A percentile compares a stretch with the other conserved stretches of the same genome.
Conservation (phyloP, 805 yeast genomes). For the Isabelozyma heimii region DNA sequence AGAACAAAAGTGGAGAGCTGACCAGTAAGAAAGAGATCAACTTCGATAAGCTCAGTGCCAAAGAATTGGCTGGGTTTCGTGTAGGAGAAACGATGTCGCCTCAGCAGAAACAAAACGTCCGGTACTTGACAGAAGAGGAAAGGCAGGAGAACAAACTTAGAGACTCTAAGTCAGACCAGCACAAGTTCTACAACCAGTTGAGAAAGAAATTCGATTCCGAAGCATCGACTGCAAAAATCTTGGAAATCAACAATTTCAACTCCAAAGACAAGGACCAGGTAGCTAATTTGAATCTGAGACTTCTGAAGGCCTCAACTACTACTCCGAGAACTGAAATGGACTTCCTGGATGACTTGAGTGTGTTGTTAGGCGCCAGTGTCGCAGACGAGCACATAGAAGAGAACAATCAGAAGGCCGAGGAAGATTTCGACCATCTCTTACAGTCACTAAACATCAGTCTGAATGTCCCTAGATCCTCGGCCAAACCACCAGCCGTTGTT, state of each 20-base stretch:
- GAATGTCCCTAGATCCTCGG: background rate
- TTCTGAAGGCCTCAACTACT: background rate
- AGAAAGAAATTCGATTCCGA: conserved; percentile 18
- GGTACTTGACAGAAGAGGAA: conserved; percentile 26
- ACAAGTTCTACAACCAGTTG: conserved; percentile 25
- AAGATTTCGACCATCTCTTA: conserved; percentile 8
- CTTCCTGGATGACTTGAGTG: conserved; percentile 17
- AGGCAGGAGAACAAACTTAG: conserved; percentile 20
- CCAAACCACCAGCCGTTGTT: background rate
- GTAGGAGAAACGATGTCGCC: conserved; percentile 24
- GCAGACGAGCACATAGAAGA: background rate
- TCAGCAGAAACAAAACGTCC: conserved; percentile 4
- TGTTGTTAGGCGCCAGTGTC: conserved; percentile 9
- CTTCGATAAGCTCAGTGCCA: conserved; percentile 21
- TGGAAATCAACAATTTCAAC: conserved; percentile 35
- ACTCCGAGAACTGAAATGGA: background rate
- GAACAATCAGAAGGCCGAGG: background rate
- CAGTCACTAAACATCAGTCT: background rate
- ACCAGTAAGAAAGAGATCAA: conserved; percentile 13
- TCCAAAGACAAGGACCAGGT: conserved; percentile 19
- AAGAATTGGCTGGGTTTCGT: conserved; percentile 33
- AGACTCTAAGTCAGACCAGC: conserved; percentile 21
- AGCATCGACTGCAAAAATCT: conserved; percentile 12
- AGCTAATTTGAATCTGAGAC: conserved; percentile 16
- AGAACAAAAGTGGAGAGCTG: conserved; percentile 23